Evolutionary conservation across 2,329 filamentous ascomycete genomes (phyloP).

Genomic region (Colletotrichum liriopes): DNA sequence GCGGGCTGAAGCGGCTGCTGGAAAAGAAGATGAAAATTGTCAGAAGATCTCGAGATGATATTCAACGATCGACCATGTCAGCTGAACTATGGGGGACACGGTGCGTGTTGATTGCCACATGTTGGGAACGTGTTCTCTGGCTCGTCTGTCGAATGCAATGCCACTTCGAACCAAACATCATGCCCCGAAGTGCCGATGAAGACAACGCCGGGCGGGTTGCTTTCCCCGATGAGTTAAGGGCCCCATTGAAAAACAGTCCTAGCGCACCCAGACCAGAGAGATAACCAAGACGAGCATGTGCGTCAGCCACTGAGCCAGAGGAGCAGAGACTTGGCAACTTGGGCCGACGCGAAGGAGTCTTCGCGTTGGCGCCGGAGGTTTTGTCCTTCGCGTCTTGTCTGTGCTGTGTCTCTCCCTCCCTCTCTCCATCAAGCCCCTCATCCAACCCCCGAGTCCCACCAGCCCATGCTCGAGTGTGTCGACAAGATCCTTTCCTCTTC

Average conservation of each 20-base stretch:
- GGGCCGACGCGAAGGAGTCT: conserved; percentile 29
- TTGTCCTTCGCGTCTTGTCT: conserved; percentile 15
- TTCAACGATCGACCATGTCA: neutral
- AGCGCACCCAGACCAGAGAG: conserved; percentile 14
- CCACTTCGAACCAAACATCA: conserved; percentile 6
- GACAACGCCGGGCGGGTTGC: conserved; percentile 17
- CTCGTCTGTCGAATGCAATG: conserved; percentile 11
- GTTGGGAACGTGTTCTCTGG: neutral
- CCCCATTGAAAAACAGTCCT: conserved; percentile 15
- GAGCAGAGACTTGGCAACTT: neutral
- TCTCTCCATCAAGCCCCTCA: neutral
- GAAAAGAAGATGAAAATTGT: neutral
- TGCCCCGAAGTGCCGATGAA: conserved; percentile 1
- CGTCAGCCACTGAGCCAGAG: conserved; percentile 20
- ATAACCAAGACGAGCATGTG: conserved; percentile 13
- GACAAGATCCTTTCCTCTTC: neutral
- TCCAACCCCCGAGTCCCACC: neutral
- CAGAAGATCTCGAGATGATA: neutral
- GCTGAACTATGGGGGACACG: neutral
- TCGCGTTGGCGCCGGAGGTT: conserved; percentile 32
- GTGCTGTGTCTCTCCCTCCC: neutral
- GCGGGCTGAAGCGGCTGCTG: neutral
- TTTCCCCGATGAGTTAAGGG: conserved; percentile 24
- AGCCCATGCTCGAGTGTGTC: neutral
- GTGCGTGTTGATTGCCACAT: neutral